Evolutionary conservation across 257 asterid species (phyloP).

Genomic region (Plantago elongata): DNA sequence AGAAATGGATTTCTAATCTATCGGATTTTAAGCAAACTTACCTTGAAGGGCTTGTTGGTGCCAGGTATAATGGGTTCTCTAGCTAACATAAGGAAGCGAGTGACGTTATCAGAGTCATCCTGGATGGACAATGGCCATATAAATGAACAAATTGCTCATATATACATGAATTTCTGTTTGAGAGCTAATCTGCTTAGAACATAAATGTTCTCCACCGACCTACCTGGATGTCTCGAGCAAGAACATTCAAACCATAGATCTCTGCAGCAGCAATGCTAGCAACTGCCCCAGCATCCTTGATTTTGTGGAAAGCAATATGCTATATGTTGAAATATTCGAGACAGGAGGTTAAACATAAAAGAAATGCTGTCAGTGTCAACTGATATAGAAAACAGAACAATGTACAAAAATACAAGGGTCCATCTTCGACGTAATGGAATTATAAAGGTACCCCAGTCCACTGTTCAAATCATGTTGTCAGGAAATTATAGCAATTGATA

Average conservation of each 20-base stretch:
- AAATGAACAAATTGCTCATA: neutral
- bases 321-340: constrained; percentile 25
- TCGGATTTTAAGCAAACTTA: constrained; percentile 22
- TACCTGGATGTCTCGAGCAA: constrained; percentile 96
- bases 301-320: constrained; percentile 69
- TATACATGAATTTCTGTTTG: neutral
- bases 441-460: no score
- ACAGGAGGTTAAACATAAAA: constrained; percentile 16
- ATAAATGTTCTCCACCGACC: constrained; percentile 16
- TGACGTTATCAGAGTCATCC: constrained; percentile 92
- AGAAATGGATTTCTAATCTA: neutral
- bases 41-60: constrained; percentile 92
- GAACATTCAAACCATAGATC: constrained; percentile 77
- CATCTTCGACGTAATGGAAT: no score
- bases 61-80: constrained; percentile 99
- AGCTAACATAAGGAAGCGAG: constrained; percentile 96
- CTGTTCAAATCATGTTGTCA: no score
- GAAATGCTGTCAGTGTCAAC: no score
- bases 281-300: constrained; percentile 93
- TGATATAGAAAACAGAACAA: no score
- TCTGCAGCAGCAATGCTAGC: constrained; percentile 83
- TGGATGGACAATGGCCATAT: constrained; percentile 28
- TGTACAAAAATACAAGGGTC: neutral
- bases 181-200: neutral
- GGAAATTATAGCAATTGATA: no score